These are phyloP conservation scores for Rhododendron ferrugineum DNA, from an alignment of 148 eudicot species.

Conservation along the genomic window DNA sequence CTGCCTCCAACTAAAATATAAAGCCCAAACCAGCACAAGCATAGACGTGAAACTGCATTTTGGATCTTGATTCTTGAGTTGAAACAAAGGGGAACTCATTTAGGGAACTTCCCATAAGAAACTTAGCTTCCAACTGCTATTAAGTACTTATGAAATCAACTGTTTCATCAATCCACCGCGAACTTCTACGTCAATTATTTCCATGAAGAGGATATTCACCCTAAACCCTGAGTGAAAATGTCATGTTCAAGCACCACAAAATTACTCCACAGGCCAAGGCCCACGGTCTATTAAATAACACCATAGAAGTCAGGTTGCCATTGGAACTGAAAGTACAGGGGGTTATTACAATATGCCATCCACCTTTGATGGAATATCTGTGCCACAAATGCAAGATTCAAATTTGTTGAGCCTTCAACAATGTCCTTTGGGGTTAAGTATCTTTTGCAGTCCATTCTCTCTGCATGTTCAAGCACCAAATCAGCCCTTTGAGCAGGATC, in stretches of 20 bases:
- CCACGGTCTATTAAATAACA: not conserved
- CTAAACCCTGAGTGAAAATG: not conserved
- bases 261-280: not conserved
- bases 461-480: constrained; percentile 93
- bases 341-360: not conserved
- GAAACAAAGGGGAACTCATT: not conserved
- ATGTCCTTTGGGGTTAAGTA: constrained; percentile 75
- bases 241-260: constrained; percentile 1
- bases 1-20: not conserved
- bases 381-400: constrained; percentile 93
- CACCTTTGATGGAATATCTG: constrained; percentile 93
- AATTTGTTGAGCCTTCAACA: constrained; percentile 75
- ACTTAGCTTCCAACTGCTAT: not conserved
- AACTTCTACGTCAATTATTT: not conserved
- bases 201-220: not conserved
- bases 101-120: not conserved
- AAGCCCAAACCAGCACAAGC: not conserved
- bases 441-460: constrained; percentile 94
- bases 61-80: not conserved
- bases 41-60: not conserved
- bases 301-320: not conserved
- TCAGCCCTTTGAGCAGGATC: constrained; percentile 73
- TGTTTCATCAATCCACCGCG: not conserved
- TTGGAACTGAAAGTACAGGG: not conserved
- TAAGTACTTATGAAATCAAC: not conserved